Percentiles rank a stretch among this genome's conserved stretches.
These are phyloP conservation scores for Ustilago loliicola DNA, from an alignment of 1,284 basidiomycete species.

Conservation along the genomic window DNA sequence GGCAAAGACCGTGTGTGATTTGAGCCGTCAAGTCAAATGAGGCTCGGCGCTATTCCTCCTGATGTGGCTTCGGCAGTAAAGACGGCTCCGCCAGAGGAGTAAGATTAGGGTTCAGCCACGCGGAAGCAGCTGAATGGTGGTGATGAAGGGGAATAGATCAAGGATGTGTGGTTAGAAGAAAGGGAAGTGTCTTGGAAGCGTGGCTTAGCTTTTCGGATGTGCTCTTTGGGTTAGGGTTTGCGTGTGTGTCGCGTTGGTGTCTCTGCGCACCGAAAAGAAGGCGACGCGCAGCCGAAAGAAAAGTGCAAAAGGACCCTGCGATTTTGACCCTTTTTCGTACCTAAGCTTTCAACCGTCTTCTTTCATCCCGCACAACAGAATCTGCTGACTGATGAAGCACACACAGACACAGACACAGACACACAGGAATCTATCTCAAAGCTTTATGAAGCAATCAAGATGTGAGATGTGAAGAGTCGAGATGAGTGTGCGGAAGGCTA, in stretches of 20 bases:
- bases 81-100: not conserved
- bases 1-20: not conserved
- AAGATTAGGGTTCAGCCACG: not conserved
- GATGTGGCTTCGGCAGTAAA: not conserved
- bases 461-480: no score
- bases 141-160: not conserved
- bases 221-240: no score
- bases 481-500: no score
- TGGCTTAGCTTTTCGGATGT: not conserved
- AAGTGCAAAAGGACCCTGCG: not conserved
- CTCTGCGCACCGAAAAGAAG: not conserved
- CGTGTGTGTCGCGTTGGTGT: constrained; percentile 12
- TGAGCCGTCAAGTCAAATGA: not conserved
- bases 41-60: not conserved
- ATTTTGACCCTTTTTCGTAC: not conserved
- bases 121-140: not conserved
- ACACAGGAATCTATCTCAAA: no score
- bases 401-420: not conserved
- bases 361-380: not conserved
- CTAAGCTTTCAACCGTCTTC: not conserved
- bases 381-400: not conserved
- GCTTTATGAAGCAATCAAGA: no score
- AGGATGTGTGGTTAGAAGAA: not conserved
- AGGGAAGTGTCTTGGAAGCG: not conserved
- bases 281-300: constrained; percentile 11